Percentiles rank a stretch among this genome's conserved stretches.
phyloP scores from a whole-genome alignment of 192 early-diverging fungal species.

The Thoreauomyces humboldtii region DNA sequence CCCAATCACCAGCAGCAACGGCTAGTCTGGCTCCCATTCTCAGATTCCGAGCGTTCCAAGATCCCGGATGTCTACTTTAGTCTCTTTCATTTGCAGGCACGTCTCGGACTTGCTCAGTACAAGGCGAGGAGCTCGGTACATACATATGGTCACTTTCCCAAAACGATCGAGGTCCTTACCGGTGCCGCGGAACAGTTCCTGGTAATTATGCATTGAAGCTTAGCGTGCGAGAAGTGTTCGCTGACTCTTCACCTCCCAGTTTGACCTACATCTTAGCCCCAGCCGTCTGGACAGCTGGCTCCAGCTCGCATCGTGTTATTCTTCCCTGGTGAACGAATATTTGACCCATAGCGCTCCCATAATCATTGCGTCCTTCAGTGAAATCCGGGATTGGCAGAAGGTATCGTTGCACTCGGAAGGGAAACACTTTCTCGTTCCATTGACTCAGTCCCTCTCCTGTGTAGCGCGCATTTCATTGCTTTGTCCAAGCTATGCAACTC shows the following conservation, averaged over 20 bases:
- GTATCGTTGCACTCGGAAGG: too few relatives aligned
- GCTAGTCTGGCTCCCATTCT: neutral
- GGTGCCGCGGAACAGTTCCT: slow-evolving; percentile 52
- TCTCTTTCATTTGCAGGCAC: slow-evolving; percentile 59
- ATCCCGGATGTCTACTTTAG: slow-evolving; percentile 46
- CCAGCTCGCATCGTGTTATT: slow-evolving; percentile 55
- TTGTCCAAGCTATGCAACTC: slow-evolving; percentile 42
- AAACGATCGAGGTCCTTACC: slow-evolving; percentile 7
- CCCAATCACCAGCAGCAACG: neutral
- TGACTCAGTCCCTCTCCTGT: too few relatives aligned
- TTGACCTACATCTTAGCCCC: slow-evolving; percentile 58
- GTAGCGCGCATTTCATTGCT: slow-evolving; percentile 66
- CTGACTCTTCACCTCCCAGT: too few relatives aligned
- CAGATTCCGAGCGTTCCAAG: neutral
- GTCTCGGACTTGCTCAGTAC: slow-evolving; percentile 46
- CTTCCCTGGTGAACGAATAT: slow-evolving; percentile 62
- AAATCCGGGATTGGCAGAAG: slow-evolving; percentile 60
- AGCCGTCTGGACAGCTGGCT: slow-evolving; percentile 62
- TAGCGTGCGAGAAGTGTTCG: too few relatives aligned
- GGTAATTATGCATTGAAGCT: slow-evolving; percentile 34
- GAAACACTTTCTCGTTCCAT: too few relatives aligned
- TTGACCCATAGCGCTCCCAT: slow-evolving; percentile 59
- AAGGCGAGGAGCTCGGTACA: slow-evolving; percentile 39
- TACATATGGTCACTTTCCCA: neutral
- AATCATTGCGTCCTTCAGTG: slow-evolving; percentile 44